Percentiles rank a stretch among this genome's conserved stretches.
phyloP scores from a whole-genome alignment of 768 basidiomycete species.

The Kwoniella botswanensis region DNA sequence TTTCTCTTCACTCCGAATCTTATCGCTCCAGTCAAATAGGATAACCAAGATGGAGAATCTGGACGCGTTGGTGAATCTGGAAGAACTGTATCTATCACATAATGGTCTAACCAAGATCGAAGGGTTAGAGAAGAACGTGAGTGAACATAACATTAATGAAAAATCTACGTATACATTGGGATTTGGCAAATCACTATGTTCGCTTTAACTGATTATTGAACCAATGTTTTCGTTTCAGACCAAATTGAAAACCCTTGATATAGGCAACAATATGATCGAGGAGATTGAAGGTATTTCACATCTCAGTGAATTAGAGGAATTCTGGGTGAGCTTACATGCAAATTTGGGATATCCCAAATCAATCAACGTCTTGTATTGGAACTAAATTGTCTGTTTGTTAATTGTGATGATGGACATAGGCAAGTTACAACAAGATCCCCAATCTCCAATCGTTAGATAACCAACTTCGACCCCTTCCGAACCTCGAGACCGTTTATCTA shows the following conservation, averaged over 20 bases:
- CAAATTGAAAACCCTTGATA: constrained; percentile 82
- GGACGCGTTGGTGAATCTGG: constrained; percentile 72
- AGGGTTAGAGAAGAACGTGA: constrained; percentile 81
- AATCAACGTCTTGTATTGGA: too few species aligned
- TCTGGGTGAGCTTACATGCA: constrained; percentile 72
- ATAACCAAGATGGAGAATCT: constrained; percentile 85
- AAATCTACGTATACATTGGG: neutral
- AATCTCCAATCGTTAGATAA: constrained; percentile 71
- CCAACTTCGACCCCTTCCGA: constrained; percentile 67
- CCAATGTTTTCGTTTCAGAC: constrained; percentile 52
- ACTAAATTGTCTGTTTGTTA: neutral
- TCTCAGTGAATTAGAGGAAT: constrained; percentile 76
- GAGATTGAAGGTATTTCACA: constrained; percentile 82
- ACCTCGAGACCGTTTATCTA: constrained; percentile 86
- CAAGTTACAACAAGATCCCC: constrained; percentile 84
- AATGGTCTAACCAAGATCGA: constrained; percentile 85
- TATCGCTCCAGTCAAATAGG: constrained; percentile 87
- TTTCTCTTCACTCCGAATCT: constrained; percentile 75
- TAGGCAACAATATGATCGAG: constrained; percentile 82
- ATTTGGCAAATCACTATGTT: too few species aligned
- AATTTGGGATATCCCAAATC: too few species aligned
- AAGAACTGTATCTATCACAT: constrained; percentile 91
- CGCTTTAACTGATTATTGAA: neutral
- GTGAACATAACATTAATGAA: constrained; percentile 36
- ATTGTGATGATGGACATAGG: constrained; percentile 60